Conservation (phyloP, 2,329 filamentous ascomycete genomes). For the Metarhizium sp. region DNA sequence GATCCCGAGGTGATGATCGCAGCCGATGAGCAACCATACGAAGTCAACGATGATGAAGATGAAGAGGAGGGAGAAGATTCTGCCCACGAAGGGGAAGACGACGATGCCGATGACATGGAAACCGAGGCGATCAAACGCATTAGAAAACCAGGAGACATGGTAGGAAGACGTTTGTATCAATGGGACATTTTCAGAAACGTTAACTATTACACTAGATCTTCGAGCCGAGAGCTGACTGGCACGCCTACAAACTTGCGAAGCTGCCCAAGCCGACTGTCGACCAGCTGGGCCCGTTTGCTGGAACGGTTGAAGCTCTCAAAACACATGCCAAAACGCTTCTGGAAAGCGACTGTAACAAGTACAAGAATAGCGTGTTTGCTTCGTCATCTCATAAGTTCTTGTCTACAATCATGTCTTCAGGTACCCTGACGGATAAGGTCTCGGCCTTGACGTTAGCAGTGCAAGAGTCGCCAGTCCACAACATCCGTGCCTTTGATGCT, state of each 20-base stretch:
- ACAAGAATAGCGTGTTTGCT: conserved; percentile 62
- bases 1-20: conserved; percentile 26
- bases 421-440: conserved; percentile 93
- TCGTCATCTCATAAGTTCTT: conserved; percentile 93
- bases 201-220: conserved; percentile 38
- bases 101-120: conserved; percentile 21
- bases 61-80: conserved; percentile 20
- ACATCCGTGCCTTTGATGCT: conserved; percentile 78
- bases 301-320: conserved; percentile 44
- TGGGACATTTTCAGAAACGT: conserved; percentile 10
- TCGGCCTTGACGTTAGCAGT: conserved; percentile 89
- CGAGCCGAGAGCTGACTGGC: conserved; percentile 50
- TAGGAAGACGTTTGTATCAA: conserved; percentile 13
- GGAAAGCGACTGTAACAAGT: conserved; percentile 67
- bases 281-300: conserved; percentile 31
- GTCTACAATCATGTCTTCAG: conserved; percentile 91
- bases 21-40: conserved; percentile 25
- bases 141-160: conserved; percentile 24
- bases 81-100: conserved; percentile 24
- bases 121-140: conserved; percentile 7
- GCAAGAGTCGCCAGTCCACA: conserved; percentile 94
- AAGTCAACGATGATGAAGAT: conserved; percentile 19
- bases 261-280: conserved; percentile 37
- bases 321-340: conserved; percentile 66
- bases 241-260: conserved; percentile 32